A percentile compares a stretch with the other conserved stretches of the same genome.
Conservation (phyloP, 225 moss, liverwort and hornwort species). For the Straminergon stramineum region DNA sequence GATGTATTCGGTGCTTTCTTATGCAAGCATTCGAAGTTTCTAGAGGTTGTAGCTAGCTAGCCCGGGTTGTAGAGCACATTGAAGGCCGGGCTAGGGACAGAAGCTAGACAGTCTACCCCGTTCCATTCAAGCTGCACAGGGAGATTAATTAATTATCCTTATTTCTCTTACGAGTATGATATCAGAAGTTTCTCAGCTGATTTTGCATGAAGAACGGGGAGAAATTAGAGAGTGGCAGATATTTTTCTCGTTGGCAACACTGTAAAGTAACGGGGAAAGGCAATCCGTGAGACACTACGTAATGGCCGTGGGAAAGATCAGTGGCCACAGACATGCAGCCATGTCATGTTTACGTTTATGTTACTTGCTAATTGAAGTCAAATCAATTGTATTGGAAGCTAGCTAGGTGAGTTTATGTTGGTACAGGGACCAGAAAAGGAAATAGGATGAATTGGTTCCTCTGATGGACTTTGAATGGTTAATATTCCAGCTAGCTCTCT, state of each 20-base stretch:
- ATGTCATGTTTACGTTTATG: no score
- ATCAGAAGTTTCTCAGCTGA: not conserved
- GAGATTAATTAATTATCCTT: not conserved
- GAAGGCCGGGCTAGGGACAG: not conserved
- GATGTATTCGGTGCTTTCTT: not conserved
- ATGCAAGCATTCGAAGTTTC: not conserved
- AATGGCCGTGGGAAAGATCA: not conserved
- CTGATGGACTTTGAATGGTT: not conserved
- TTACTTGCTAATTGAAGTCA: not conserved
- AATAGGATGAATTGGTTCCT: not conserved
- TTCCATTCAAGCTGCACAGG: not conserved
- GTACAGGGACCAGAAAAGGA: not conserved
- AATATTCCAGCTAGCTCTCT: not conserved
- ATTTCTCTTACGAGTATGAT: not conserved
- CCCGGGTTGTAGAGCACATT: not conserved
- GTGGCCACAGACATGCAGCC: not conserved
- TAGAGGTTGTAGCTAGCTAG: not conserved
- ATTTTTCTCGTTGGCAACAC: not conserved
- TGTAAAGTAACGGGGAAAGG: not conserved
- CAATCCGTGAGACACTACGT: not conserved
- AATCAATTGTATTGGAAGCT: not conserved
- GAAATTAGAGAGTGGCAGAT: not conserved
- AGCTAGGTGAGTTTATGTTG: not conserved
- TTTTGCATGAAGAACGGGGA: not conserved
- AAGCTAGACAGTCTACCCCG: not conserved